phyloP scores from a whole-genome alignment of 108 stramenopile genomes.

The Stephanodiscus triporus region DNA sequence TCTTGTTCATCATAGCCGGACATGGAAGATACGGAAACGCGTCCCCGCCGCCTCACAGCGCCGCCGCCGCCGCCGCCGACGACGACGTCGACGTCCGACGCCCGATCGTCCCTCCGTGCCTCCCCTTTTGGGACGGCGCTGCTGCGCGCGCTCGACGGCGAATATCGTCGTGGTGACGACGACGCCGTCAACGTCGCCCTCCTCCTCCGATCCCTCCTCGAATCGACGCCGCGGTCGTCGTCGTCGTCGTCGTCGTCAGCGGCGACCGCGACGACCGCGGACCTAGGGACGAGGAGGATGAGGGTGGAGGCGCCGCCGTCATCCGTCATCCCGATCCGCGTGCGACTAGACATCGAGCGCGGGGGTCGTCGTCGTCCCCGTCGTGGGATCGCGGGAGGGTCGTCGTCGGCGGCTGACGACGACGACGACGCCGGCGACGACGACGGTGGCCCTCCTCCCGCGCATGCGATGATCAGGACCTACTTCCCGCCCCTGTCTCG shows the following conservation, averaged over 20 bases:
- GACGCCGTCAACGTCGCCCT: too few species aligned
- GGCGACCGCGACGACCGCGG: too few species aligned
- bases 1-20: too few species aligned
- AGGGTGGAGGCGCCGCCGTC: not conserved
- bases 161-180: too few species aligned
- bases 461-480: not conserved
- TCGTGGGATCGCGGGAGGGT: not conserved
- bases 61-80: conserved; percentile 21
- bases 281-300: too few species aligned
- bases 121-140: too few species aligned
- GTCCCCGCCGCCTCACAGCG: conserved; percentile 6
- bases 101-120: not conserved
- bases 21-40: conserved; percentile 11
- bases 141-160: too few species aligned
- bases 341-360: not conserved
- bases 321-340: not conserved
- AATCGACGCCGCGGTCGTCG: not conserved
- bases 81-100: not conserved
- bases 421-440: not conserved
- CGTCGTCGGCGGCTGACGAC: not conserved
- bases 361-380: too few species aligned
- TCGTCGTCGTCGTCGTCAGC: not conserved
- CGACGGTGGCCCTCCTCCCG: too few species aligned
- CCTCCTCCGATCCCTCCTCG: too few species aligned
- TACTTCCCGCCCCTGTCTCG: not conserved